phyloP scores from a whole-genome alignment of 768 basidiomycete genomes.

The Agrocybe pediades region DNA sequence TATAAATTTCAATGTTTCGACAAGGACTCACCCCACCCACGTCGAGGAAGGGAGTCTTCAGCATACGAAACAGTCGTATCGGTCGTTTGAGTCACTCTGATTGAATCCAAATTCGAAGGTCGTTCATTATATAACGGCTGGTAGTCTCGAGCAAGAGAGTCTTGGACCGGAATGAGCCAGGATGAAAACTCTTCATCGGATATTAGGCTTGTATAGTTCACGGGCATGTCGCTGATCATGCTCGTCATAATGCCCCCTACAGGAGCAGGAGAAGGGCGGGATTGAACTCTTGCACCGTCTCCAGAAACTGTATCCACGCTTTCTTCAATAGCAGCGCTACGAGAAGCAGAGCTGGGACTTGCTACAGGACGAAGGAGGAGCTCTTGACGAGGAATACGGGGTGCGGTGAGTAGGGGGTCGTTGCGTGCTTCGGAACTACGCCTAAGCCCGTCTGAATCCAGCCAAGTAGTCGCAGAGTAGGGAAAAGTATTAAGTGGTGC shows the following conservation, averaged over 20 bases:
- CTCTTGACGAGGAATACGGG: too few relatives aligned
- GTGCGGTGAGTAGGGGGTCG: too few relatives aligned
- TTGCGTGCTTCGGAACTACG: too few relatives aligned
- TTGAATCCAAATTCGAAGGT: constrained; percentile 12
- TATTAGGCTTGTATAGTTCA: constrained; percentile 41
- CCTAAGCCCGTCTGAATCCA: constrained; percentile 20
- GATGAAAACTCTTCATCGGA: constrained; percentile 36
- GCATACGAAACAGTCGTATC: constrained; percentile 14
- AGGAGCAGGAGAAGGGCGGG: too few relatives aligned
- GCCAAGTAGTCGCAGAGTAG: constrained; percentile 7
- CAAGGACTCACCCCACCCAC: constrained; percentile 47
- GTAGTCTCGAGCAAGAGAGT: constrained; percentile 3
- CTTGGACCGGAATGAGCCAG: constrained; percentile 28
- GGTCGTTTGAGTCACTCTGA: constrained; percentile 18
- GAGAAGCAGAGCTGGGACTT: too few relatives aligned
- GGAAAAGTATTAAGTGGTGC: not conserved
- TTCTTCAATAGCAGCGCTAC: too few relatives aligned
- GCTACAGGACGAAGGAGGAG: too few relatives aligned
- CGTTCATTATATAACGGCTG: constrained; percentile 5
- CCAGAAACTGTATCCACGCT: too few relatives aligned
- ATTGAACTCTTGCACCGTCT: too few relatives aligned
- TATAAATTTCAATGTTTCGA: not conserved
- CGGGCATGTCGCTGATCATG: constrained; percentile 40
- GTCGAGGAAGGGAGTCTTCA: constrained; percentile 28
- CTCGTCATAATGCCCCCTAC: too few relatives aligned